Base-by-base conservation (phyloP, 139 green algal species). In the Coelastrella sp. region DNA sequence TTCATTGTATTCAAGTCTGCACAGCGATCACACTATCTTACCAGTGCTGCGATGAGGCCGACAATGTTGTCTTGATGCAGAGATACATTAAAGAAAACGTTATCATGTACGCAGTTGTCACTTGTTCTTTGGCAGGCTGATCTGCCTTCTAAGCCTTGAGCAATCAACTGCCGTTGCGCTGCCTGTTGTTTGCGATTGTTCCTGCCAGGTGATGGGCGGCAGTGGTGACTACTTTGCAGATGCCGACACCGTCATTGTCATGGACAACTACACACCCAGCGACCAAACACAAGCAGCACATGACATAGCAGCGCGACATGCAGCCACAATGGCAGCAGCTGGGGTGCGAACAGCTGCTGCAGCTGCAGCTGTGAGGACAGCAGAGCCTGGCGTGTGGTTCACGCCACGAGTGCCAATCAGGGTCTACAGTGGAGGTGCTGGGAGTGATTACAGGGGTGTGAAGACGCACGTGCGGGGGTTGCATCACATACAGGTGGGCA, bases 151-250 rank as follows among this genome's bases (percentile, higher is more conserved):
- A 47, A 47, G 32, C 32, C 32, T 1, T 47, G 32, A 47, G 32
- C 32, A 47, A 47, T 47, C 64, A 71, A 71, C 64, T 20, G 64
- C 64, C 2, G 2, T 3, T 68, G 61, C 11, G 8, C 10, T 17
- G 11, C 10, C 8, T 13, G 11, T 68, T 17, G 4, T 71, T 4
- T 71, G 64, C 16, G 13, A 13, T 78, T 16, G 13, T n/a, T 32
- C 61, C 17, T 7, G 76, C 23, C 61, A 80, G 5, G 77, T 91
- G 66, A 95, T 95, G 14, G 95, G 95, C 22, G 95, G 94, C 78
- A 91, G 23, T 19, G 95, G 95, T 11, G 95, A 97, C 32, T 97
- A 96, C 87, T 97, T 97, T 89, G 90, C 89, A 5, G 86, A 94
- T 22, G 94, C 95, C 77, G 93, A 97, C 77, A 88, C 65, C 2